Evolutionary conservation across 805 yeast genomes (phyloP), one percentile per base, ranked within the genome.

Genomic region (Candida stauntonica): DNA sequence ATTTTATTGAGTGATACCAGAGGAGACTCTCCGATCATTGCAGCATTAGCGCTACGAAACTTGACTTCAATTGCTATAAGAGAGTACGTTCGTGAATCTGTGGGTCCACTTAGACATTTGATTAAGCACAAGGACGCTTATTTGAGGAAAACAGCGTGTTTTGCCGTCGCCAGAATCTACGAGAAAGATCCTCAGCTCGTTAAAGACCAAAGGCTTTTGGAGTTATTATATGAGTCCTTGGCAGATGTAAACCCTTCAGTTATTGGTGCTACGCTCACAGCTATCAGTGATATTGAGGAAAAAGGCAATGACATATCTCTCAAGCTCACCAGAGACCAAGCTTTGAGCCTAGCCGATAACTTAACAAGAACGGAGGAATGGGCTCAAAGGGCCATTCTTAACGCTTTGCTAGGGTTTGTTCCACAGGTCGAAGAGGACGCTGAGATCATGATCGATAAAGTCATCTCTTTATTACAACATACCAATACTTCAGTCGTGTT

Each of bases 401-500:
- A 77, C 39, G 72, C 88, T 0, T 55, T 89, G 29, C 68, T 78
- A 69, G 62, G 75, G 7, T 86, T 71, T 57, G 81, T 81, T 2
- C 97, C 98, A 2, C 77, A 79, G 45, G 65, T 72, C 0, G 64
- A 76, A n/a, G 67, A 66, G 2, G 91, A 83, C 27, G 87, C 95
- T 0, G 61, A 75, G 30, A 66, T 67, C 4, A 54, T 89, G 51
- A 76, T 86, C 17, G 91, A 83, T 27, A 63, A 71, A 12, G 66
- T 77, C 3, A 57, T 82, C 6, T 88, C 96, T 0, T 75, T 80
- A 29, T 62, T 91, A 17, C 94, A 79, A 52, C 94, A 86, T 56
- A 81, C 79, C 14, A 88, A 86, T 59, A 68, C 95, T 0, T 73
- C 93, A 0, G 93, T 89, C 9, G 91, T 84, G 0, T 58, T 88